These are phyloP conservation scores for Phytophthora brassicae DNA, from an alignment of 352 stramenopile genomes.

Conservation along the genomic window DNA sequence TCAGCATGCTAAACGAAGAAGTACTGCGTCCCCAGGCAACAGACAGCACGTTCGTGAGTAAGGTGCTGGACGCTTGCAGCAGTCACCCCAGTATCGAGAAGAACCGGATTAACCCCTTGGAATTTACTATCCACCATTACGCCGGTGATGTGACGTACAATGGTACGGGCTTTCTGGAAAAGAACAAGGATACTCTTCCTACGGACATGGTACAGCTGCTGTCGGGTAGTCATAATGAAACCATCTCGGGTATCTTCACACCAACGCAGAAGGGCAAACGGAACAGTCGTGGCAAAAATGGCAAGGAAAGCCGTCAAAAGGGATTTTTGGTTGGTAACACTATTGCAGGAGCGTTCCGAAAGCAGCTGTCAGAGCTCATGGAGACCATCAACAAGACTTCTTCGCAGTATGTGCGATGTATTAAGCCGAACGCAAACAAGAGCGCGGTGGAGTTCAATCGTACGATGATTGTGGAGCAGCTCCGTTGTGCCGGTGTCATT, in stretches of 20 bases:
- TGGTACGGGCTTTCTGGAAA: constrained; percentile 93
- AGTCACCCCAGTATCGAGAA: constrained; percentile 84
- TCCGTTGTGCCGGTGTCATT: constrained; percentile 98
- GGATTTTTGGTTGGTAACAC: too few relatives aligned
- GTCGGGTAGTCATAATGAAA: constrained; percentile 66
- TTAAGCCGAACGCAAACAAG: constrained; percentile 99
- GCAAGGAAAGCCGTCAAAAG: constrained; percentile 44
- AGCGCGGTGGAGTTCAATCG: constrained; percentile 90
- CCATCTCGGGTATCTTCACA: too few relatives aligned
- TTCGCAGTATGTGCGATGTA: constrained; percentile 98
- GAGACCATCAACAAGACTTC: constrained; percentile 94
- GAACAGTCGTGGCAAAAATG: constrained; percentile 33
- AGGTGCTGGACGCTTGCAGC: constrained; percentile 65
- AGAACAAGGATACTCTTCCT: constrained; percentile 95
- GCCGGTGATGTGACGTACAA: constrained; percentile 94
- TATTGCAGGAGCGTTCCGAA: constrained; percentile 61
- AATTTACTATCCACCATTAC: constrained; percentile 96
- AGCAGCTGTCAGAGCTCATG: constrained; percentile 94
- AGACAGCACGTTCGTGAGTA: constrained; percentile 86
- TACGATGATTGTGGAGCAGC: constrained; percentile 94
- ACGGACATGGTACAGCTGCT: constrained; percentile 93
- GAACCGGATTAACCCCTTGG: constrained; percentile 85
- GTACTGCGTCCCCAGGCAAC: constrained; percentile 87
- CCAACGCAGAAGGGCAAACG: constrained; percentile 53
- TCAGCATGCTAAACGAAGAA: constrained; percentile 91